Conservation (phyloP, 2,329 filamentous ascomycete genomes). For the Tolypocladium tropicale region DNA sequence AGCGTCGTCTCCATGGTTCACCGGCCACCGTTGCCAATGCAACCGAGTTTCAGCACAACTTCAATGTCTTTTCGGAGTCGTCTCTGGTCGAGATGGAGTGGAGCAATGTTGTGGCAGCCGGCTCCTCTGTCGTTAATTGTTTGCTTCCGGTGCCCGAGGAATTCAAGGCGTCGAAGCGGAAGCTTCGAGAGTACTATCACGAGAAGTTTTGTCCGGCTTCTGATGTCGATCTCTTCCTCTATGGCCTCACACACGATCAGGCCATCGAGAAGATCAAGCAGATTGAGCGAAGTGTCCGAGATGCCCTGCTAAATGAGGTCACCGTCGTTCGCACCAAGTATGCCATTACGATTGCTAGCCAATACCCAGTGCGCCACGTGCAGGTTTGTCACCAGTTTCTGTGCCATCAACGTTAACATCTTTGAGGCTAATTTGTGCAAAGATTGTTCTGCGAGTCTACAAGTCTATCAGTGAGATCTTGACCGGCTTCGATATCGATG, state of each 20-base stretch:
- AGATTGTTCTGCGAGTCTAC: slow-evolving; percentile 80
- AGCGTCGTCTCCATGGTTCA: slow-evolving; percentile 51
- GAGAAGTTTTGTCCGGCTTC: slow-evolving; percentile 72
- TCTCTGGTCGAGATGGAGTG: slow-evolving; percentile 68
- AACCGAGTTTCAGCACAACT: slow-evolving; percentile 67
- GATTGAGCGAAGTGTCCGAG: slow-evolving; percentile 65
- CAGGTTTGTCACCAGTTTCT: slow-evolving; percentile 30
- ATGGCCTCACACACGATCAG: slow-evolving; percentile 66
- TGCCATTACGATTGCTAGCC: slow-evolving; percentile 73
- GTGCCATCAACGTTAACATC: no score
- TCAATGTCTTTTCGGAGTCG: slow-evolving; percentile 72
- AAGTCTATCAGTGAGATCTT: slow-evolving; percentile 76
- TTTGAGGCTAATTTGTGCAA: not conserved
- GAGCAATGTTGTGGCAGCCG: slow-evolving; percentile 73
- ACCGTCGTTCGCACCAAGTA: slow-evolving; percentile 81
- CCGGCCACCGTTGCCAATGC: slow-evolving; percentile 58
- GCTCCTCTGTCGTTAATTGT: slow-evolving; percentile 71
- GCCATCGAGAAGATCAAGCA: slow-evolving; percentile 76
- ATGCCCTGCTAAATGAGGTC: slow-evolving; percentile 72
- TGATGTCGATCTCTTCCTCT: slow-evolving; percentile 80
- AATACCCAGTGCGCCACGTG: slow-evolving; percentile 75
- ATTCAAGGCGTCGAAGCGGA: slow-evolving; percentile 51
- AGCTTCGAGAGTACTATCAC: slow-evolving; percentile 66
- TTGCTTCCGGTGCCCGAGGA: slow-evolving; percentile 59
- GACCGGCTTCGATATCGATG: slow-evolving; percentile 83